Conservation (phyloP, 495 filamentous ascomycete species). For the Bombardia bombarda region DNA sequence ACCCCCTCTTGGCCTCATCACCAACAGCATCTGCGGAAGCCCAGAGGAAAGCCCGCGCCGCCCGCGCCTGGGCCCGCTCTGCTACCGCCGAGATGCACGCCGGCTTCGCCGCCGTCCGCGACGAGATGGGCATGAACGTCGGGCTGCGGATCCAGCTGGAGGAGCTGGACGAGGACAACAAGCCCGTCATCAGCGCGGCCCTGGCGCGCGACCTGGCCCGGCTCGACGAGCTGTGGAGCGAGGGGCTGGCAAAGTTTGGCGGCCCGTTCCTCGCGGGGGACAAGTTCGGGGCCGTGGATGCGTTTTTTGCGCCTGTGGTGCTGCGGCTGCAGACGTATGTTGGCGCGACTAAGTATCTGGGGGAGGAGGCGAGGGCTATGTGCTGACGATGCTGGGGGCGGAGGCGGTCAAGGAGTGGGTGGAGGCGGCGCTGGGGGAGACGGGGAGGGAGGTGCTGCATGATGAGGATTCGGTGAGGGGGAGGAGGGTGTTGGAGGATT, state of each 20-base stretch:
- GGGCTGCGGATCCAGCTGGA: slow-evolving; percentile 25
- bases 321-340: slow-evolving; percentile 23
- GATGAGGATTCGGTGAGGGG: slow-evolving; percentile 11
- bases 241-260: slow-evolving; percentile 27
- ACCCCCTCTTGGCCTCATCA: slow-evolving; percentile 23
- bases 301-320: slow-evolving; percentile 35
- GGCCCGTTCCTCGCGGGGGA: slow-evolving; percentile 32
- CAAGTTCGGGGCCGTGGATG: slow-evolving; percentile 31
- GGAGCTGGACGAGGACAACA: slow-evolving; percentile 2
- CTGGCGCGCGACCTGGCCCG: slow-evolving; percentile 22
- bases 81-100: slow-evolving; percentile 50
- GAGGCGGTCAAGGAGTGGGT: slow-evolving; percentile 19
- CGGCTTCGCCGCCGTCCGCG: slow-evolving; percentile 37
- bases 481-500: slow-evolving; percentile 11
- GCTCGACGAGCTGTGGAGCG: slow-evolving; percentile 30
- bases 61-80: slow-evolving; percentile 42
- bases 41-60: slow-evolving; percentile 19
- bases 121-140: slow-evolving; percentile 38
- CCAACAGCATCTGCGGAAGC: too few species aligned
- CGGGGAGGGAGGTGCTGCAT: slow-evolving; percentile 6
- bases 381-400: slow-evolving; percentile 10
- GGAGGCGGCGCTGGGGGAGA: slow-evolving; percentile 13
- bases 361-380: slow-evolving; percentile 15
- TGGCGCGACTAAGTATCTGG: slow-evolving; percentile 8
- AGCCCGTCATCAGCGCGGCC: slow-evolving; percentile 14